These are phyloP conservation scores for Colletotrichum liaoningense DNA, from an alignment of 2,329 filamentous ascomycete genomes.

Conservation along the genomic window DNA sequence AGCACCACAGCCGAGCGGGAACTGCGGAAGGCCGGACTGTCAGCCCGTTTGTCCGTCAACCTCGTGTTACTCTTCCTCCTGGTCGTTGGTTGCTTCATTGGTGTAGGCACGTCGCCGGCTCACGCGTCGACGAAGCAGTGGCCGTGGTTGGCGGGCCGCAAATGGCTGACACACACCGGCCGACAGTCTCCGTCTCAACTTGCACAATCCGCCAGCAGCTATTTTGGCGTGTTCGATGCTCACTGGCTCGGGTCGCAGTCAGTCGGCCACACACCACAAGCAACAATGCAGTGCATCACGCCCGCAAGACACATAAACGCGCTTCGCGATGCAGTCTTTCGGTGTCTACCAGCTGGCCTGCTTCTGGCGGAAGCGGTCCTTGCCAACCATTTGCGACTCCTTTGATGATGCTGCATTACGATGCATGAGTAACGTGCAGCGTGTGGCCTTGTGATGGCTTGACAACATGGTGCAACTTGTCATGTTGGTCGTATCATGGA, in stretches of 20 bases:
- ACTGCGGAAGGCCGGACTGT: constrained; percentile 21
- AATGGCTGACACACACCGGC: constrained; percentile 21
- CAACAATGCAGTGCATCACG: constrained; percentile 5
- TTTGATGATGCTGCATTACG: constrained; percentile 26
- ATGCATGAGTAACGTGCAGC: constrained; percentile 34
- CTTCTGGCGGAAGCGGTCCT: constrained; percentile 19
- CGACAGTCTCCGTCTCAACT: constrained; percentile 2
- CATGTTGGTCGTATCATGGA: constrained; percentile 15
- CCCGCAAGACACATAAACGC: constrained; percentile 4
- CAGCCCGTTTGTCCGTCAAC: neutral
- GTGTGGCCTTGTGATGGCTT: constrained; percentile 21
- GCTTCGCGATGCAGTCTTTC: constrained; percentile 19
- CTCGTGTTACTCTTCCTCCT: constrained; percentile 10
- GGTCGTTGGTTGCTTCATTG: constrained; percentile 21
- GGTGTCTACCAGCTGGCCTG: constrained; percentile 5
- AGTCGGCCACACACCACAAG: constrained; percentile 4
- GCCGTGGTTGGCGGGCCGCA: constrained; percentile 10
- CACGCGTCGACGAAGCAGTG: constrained; percentile 5
- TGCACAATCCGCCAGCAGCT: constrained; percentile 7
- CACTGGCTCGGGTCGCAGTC: constrained; percentile 15
- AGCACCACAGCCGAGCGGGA: constrained; percentile 10
- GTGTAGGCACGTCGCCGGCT: neutral
- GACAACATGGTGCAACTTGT: constrained; percentile 11
- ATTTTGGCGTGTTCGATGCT: constrained; percentile 23
- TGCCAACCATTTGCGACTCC: constrained; percentile 30